Base-by-base conservation (phyloP, 192 early-diverging fungal species). In the Coemansia sp. region DNA sequence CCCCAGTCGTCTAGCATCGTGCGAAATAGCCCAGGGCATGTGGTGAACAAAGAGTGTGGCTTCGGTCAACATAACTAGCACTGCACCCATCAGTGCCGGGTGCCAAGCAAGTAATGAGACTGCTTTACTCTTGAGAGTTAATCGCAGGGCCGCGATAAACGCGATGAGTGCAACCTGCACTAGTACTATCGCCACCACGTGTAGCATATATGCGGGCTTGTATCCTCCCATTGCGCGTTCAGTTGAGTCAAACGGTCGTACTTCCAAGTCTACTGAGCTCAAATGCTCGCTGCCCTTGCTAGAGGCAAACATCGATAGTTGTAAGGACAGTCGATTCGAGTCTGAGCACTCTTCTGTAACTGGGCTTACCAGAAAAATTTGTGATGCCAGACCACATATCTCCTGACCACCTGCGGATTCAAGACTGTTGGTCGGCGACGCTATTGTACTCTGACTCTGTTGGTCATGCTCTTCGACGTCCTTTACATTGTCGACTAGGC, bases 31-130 rank as follows among this genome's bases (percentile, higher is more conserved):
- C 67, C 73, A 73, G 2, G 45, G 55, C 24, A 53, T n/a, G 38
- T 44, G 55, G 40, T 81, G 78, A 7, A 70, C 27, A 0, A 70
- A 22, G 11, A 60, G 45, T 0, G 49, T 45, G 8, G 60, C 68
- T 38, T 75, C 73, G 5, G 69, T 72, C 18, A 64, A 47, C 29
- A 70, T 5, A 1, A 70, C 44, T 10, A 81, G 61, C 61, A 71
- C 62, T 4, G 55, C 38, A 39, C 66, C 63, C 78, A 73, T 72
- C 16, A 81, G 41, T 1, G 61, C 40, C 15, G 70, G 67, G 29
- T 81, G 78, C 67, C 66, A 81, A 3, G 47, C 34, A 39, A 81
- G 62, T 29, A 39, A 34, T 22, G 41, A 35, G 24, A 18, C 58
- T 12, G 40, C 30, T 15, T 22, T 62, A 18, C 59, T 3, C 11